Conservation (phyloP, 208 protist species). For the Leishmania braziliensis region DNA sequence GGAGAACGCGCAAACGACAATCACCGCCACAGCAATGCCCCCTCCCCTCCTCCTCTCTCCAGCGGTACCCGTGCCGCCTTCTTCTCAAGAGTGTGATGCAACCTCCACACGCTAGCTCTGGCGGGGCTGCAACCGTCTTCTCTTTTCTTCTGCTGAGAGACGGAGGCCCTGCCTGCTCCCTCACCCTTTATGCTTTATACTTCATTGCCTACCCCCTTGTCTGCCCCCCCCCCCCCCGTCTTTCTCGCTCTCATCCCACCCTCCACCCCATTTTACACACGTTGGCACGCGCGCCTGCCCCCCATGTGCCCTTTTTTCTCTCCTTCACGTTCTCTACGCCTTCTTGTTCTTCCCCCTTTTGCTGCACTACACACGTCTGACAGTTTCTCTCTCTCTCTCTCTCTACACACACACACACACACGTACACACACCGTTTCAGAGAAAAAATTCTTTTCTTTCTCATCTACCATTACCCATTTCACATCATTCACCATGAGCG, state of each 20-base stretch:
- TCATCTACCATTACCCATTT: slow-evolving; percentile 1
- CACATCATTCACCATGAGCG: slow-evolving; percentile 49
- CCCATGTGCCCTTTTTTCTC: background rate
- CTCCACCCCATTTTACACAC: too few species aligned
- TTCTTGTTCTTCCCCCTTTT: background rate
- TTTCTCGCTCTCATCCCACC: background rate
- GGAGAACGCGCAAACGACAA: background rate
- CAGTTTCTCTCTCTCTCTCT: background rate
- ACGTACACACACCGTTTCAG: background rate
- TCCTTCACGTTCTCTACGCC: background rate
- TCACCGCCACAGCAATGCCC: background rate
- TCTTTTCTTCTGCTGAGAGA: background rate
- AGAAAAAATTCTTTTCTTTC: background rate
- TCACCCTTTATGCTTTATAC: background rate
- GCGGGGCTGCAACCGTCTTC: background rate
- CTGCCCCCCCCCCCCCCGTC: background rate
- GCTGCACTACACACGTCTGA: background rate
- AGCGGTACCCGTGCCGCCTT: background rate
- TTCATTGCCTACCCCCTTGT: background rate
- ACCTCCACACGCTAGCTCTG: background rate
- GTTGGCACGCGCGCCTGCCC: background rate
- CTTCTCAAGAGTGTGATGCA: background rate
- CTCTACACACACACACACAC: background rate
- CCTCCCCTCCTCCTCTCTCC: too few species aligned
- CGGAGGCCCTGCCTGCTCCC: background rate